Conservation (phyloP, 2,329 filamentous ascomycete species). For the Pseudopyrenochaeta lycopersici region DNA sequence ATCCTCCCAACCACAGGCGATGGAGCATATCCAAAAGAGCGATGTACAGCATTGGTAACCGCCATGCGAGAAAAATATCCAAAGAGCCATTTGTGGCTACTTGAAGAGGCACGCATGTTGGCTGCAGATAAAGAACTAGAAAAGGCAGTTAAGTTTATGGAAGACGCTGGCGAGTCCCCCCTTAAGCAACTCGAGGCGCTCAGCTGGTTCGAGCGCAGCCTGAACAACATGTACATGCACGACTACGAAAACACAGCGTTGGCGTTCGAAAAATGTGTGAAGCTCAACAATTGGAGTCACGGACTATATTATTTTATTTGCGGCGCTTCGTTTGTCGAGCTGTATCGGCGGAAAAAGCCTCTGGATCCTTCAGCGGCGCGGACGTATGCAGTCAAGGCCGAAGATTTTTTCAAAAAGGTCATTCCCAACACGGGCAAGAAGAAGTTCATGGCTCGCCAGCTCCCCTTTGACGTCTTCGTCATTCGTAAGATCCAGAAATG, state of each 20-base stretch:
- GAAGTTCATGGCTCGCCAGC: constrained; percentile 84
- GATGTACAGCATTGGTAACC: constrained; percentile 72
- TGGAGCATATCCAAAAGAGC: constrained; percentile 72
- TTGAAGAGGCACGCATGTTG: constrained; percentile 85
- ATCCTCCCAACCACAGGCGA: constrained; percentile 75
- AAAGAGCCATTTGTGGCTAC: constrained; percentile 81
- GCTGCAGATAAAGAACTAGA: constrained; percentile 73
- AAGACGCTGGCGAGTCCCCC: constrained; percentile 67
- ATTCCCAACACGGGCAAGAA: constrained; percentile 83
- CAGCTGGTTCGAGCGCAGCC: constrained; percentile 82
- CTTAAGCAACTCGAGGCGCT: constrained; percentile 91
- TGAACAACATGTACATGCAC: constrained; percentile 82
- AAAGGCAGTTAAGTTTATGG: constrained; percentile 72
- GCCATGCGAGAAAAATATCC: constrained; percentile 83
- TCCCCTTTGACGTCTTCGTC: constrained; percentile 90
- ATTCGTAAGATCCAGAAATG: constrained; percentile 86
- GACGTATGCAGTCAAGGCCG: constrained; percentile 61
- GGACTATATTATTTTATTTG: constrained; percentile 90
- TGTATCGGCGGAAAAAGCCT: constrained; percentile 72
- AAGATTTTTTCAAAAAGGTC: constrained; percentile 75
- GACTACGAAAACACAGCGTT: constrained; percentile 77
- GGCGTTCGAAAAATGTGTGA: constrained; percentile 69
- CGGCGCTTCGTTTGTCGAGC: constrained; percentile 78
- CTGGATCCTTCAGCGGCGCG: constrained; percentile 53
- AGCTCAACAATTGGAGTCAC: constrained; percentile 84